phyloP scores from a whole-genome alignment of 140 eudicot genomes.

The Erigeron philadelphicus region DNA sequence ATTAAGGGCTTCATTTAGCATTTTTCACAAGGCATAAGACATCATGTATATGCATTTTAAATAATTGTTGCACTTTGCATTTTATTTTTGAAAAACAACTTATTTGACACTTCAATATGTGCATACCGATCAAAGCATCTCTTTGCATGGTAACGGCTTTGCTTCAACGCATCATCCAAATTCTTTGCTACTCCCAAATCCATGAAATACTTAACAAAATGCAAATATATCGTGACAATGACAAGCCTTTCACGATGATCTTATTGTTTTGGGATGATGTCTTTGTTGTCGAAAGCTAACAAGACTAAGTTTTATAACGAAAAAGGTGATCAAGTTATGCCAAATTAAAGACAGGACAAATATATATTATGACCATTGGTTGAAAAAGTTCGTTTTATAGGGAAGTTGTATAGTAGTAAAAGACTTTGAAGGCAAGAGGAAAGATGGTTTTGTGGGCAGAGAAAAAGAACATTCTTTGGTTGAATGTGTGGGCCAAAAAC shows the following conservation, averaged over 20 bases:
- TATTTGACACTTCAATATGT: not conserved
- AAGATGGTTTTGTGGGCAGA: constrained; percentile 31
- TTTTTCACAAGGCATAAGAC: no score
- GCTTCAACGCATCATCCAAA: constrained; percentile 52
- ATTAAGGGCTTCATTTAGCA: no score
- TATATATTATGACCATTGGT: not conserved
- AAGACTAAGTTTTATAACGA: constrained; percentile 19
- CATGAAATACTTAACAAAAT: constrained; percentile 29
- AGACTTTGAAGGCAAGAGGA: constrained; percentile 29
- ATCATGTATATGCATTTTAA: no score
- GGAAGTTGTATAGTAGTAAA: constrained; percentile 16
- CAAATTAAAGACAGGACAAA: constrained; percentile 16
- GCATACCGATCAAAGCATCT: constrained; percentile 65
- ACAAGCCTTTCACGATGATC: not conserved
- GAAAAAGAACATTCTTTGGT: constrained; percentile 68
- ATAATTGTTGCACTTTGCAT: no score
- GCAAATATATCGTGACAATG: not conserved
- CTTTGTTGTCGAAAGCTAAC: not conserved
- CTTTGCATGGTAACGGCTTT: constrained; percentile 66
- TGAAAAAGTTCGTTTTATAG: constrained; percentile 30
- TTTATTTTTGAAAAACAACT: no score
- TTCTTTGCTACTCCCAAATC: constrained; percentile 41
- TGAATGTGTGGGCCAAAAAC: constrained; percentile 41
- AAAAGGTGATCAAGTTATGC: constrained; percentile 11
- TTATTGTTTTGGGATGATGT: not conserved